Evolutionary conservation across 257 asterid species (phyloP).

Genomic region (Nemophila menziesii): DNA sequence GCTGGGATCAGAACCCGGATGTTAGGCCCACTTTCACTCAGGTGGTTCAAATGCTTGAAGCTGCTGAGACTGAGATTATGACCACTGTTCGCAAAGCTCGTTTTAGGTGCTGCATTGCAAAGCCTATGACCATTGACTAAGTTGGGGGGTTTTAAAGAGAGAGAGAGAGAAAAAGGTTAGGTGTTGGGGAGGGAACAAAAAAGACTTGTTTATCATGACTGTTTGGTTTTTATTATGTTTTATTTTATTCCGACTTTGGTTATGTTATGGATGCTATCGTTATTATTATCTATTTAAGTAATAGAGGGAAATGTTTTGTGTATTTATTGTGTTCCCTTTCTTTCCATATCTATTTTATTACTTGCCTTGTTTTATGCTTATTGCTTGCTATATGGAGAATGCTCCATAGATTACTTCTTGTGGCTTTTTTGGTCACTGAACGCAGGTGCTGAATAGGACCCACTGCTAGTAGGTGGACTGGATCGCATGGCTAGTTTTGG

Average conservation of each 20-base stretch:
- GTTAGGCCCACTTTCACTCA: conserved; percentile 78
- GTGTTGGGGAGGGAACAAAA: conserved; percentile 18
- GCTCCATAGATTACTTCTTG: too few species aligned
- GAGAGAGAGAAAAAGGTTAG: conserved; percentile 14
- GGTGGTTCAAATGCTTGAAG: conserved; percentile 85
- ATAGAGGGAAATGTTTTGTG: conserved; percentile 35
- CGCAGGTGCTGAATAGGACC: too few species aligned
- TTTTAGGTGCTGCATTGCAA: conserved; percentile 93
- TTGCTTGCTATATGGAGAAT: too few species aligned
- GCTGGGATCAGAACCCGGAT: conserved; percentile 89
- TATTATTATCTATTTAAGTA: conserved; percentile 34
- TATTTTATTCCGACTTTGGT: conserved; percentile 20
- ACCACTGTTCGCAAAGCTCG: conserved; percentile 89
- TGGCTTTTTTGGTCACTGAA: too few species aligned
- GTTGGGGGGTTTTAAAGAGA: too few species aligned
- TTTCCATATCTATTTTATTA: conserved; percentile 9
- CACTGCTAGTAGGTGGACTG: too few species aligned
- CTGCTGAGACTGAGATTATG: conserved; percentile 81
- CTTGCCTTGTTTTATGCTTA: conserved; percentile 10
- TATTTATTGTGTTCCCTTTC: conserved; percentile 22
- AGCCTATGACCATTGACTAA: conserved; percentile 77
- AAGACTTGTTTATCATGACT: conserved; percentile 27
- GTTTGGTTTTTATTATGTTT: conserved; percentile 27
- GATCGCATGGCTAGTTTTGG: too few species aligned
- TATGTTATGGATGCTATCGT: conserved; percentile 28